Evolutionary conservation across 2,329 filamentous ascomycete species (phyloP), one percentile per base, ranked within the genome.

Genomic region (Hypoxylon sp.): DNA sequence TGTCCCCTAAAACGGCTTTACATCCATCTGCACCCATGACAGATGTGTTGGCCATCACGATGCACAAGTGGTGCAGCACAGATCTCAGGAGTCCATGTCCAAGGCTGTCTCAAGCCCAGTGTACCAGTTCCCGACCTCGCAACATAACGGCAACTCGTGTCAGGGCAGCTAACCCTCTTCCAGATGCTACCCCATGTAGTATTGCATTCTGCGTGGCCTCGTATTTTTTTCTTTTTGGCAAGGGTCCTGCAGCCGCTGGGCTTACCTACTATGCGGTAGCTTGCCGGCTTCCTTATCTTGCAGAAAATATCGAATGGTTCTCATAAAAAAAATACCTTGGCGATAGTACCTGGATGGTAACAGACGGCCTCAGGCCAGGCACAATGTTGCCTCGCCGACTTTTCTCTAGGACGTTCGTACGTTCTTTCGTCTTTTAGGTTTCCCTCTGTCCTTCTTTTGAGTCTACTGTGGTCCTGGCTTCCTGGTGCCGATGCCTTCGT

Each of bases 151-250:
- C 58, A 61, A 52, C 58, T 64, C 62, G 51, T n/a, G n/a, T n/a
- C n/a, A n/a, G n/a, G n/a, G 33, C 37, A 37, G 38, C 60, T 57
- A 61, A 63, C 58, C 55, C 57, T 46, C 47, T 46, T 52, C 18
- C 20, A 43, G 26, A 35, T 47, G 52, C 48, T 52, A 58, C 49
- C 38, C 38, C 48, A 35, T 41, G 57, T 65, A 55, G 60, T 47
- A 58, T 63, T 61, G 60, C 62, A 59, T 60, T 13, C 48, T 55
- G 40, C 55, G 33, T 60, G 55, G 52, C 41, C 60, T 65, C 63
- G 58, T 65, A 65, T 65, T 62, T 35, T 47, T 27, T 17, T 48
- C 24, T 43, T 40, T 33, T 46, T 59, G 57, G 57, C 57, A 61
- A 52, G 56, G 55, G 55, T 21, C 17, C 48, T 53, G 54, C 57